Evolutionary conservation across 2,329 filamentous ascomycete genomes (phyloP), one percentile per base, ranked within the genome.

Genomic region (Cytospora leucostoma): DNA sequence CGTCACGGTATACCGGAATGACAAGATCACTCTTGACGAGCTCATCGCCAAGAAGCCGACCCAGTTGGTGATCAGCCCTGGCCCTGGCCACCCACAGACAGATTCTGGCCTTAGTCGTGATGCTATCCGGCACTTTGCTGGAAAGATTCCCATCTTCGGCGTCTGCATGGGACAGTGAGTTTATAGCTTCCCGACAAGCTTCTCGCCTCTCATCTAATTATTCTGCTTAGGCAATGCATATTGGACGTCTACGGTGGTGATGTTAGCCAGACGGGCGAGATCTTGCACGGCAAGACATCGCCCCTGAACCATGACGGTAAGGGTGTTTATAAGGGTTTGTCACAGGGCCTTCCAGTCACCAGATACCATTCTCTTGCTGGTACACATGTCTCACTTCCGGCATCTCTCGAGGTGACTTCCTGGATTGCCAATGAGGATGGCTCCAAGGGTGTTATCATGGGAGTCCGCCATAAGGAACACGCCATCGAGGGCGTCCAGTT

Each of bases 401-500:
- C 90, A 34, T 92, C 87, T 67, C 84, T 99, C 50, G 92, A 99
- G 74, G 86, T 98, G 8, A 92, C 92, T 1, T 97, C 95, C 52
- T 97, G 92, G 89, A 92, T 95, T 61, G 84, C 88, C 37, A 86
- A 86, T 68, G 87, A 88, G 17, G 91, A 93, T 72, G 88, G 88
- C 58, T 87, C 86, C 35, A 92, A 90, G 68, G 91, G 91, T 35
- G 88, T 98, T 65, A 99, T 99, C 70, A 97, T 98, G 90, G 95
- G 95, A 54, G 91, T 99, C 53, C 88, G 95, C 53, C 95, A 99
- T 80, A 97, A 94, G 79, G 86, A 95, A 72, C 90, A 89, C 71
- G 85, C 91, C 1, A 83, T 98, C n/a, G 95, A 99, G 75, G 95
- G 93, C 49, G 95, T 99, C 17, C 95, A 99, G 73, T 99, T 98